These are phyloP conservation scores for Wickerhamiella azyma DNA, from an alignment of 805 yeast species.

Conservation along the genomic window DNA sequence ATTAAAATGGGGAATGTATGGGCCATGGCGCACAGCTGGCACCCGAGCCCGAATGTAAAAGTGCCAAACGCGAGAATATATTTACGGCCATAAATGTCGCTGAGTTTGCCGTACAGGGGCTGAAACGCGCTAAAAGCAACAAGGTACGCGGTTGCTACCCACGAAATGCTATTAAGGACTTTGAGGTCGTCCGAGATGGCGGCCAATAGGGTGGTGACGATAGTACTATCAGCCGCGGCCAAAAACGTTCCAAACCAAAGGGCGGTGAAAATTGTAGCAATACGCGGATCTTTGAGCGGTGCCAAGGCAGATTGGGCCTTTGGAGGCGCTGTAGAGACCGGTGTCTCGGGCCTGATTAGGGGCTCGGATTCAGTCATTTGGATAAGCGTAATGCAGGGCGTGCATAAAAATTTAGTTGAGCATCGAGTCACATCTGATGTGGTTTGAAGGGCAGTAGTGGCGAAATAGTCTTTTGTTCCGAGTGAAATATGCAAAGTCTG, in stretches of 20 bases:
- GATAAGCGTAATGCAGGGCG: no score
- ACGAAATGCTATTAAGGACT: conserved; percentile 37
- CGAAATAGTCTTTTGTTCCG: no score
- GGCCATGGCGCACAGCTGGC: conserved; percentile 40
- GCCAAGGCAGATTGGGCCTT: background rate
- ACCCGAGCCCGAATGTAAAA: conserved; percentile 34
- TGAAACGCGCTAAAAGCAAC: conserved; percentile 61
- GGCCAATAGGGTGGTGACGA: conserved; percentile 44
- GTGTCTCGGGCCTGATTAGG: background rate
- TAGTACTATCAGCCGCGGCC: conserved; percentile 45
- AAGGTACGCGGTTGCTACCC: conserved; percentile 65
- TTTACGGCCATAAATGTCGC: conserved; percentile 40
- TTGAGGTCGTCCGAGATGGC: conserved; percentile 47
- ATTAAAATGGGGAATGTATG: conserved; percentile 43
- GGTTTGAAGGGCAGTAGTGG: no score
- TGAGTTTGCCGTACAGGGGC: conserved; percentile 56
- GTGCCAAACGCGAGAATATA: conserved; percentile 31
- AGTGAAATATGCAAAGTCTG: no score
- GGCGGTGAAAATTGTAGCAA: background rate
- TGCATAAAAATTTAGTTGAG: no score
- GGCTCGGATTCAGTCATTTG: background rate
- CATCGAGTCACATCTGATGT: no score
- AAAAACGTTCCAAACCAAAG: conserved; percentile 29
- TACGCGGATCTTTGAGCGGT: background rate
- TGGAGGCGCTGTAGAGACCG: background rate